A percentile compares a stretch with the other conserved stretches of the same genome.
phyloP scores from a whole-genome alignment of 352 stramenopile species.

The Blastocystis sp. region DNA sequence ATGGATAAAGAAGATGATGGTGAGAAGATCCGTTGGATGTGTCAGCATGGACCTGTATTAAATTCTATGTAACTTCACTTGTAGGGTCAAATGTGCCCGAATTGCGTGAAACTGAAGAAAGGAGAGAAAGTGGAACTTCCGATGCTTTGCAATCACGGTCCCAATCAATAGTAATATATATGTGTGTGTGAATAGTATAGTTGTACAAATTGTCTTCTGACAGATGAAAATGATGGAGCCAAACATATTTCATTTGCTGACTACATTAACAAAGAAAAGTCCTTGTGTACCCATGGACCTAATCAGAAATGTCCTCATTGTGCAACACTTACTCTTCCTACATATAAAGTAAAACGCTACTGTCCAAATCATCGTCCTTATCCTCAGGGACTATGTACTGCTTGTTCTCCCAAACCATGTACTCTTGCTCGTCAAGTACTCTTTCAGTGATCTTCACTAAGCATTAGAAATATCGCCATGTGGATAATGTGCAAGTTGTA shows the following conservation, averaged over 20 bases:
- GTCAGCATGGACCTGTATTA: slow-evolving; percentile 38
- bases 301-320: slow-evolving; percentile 50
- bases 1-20: slow-evolving; percentile 31
- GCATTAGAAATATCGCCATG: slow-evolving; percentile 65
- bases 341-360: slow-evolving; percentile 66
- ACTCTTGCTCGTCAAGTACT: slow-evolving; percentile 52
- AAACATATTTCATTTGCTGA: slow-evolving; percentile 64
- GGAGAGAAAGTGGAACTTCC: slow-evolving; percentile 56
- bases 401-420: slow-evolving; percentile 59
- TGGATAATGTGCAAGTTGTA: slow-evolving; percentile 60
- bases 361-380: slow-evolving; percentile 62
- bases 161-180: slow-evolving; percentile 51
- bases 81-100: slow-evolving; percentile 68
- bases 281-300: slow-evolving; percentile 30
- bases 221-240: neutral
- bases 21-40: slow-evolving; percentile 40
- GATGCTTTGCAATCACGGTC: slow-evolving; percentile 60
- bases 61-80: neutral
- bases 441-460: neutral
- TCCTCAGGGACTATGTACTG: slow-evolving; percentile 56
- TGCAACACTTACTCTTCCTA: slow-evolving; percentile 26
- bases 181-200: neutral
- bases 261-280: slow-evolving; percentile 65
- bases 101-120: slow-evolving; percentile 65
- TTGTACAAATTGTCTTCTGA: slow-evolving; percentile 64